phyloP scores from a whole-genome alignment of 805 yeast species.

The Cyberlindnera saturnus region DNA sequence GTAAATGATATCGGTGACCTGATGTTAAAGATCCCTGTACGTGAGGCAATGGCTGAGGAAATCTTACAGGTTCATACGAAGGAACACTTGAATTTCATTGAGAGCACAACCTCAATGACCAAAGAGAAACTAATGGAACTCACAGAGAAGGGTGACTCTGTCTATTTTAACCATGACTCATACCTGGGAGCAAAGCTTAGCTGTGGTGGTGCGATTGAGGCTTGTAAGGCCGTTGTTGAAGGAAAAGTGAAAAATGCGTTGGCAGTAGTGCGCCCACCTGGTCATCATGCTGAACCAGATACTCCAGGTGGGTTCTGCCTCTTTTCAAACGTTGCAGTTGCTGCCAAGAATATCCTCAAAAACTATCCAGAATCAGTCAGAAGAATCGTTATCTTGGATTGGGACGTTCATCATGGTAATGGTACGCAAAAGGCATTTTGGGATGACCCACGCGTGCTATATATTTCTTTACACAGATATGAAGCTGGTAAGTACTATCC shows the following conservation, averaged over 20 bases:
- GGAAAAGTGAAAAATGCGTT: constrained; percentile 85
- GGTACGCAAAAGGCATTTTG: constrained; percentile 94
- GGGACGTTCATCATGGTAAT: constrained; percentile 99
- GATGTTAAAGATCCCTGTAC: constrained; percentile 83
- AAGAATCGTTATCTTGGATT: constrained; percentile 77
- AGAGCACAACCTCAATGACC: constrained; percentile 70
- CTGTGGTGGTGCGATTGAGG: constrained; percentile 97
- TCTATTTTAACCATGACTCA: constrained; percentile 90
- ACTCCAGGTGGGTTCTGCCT: constrained; percentile 96
- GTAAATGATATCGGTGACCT: constrained; percentile 73
- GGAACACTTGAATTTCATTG: constrained; percentile 71
- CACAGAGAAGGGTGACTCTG: constrained; percentile 91
- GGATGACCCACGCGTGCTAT: constrained; percentile 84
- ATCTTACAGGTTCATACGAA: constrained; percentile 79
- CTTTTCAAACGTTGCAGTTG: constrained; percentile 95
- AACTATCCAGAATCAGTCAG: constrained; percentile 86
- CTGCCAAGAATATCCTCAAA: constrained; percentile 78
- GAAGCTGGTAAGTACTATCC: constrained; percentile 93
- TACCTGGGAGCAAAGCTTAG: constrained; percentile 80
- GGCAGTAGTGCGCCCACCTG: constrained; percentile 97
- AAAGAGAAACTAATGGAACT: constrained; percentile 71
- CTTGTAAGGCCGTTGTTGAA: constrained; percentile 91
- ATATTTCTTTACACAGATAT: constrained; percentile 87
- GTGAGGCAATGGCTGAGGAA: constrained; percentile 86
- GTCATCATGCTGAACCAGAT: constrained; percentile 98